These are phyloP conservation scores for Neodidymelliopsis sp. DNA, from an alignment of 2,329 filamentous ascomycete species.

Conservation along the genomic window DNA sequence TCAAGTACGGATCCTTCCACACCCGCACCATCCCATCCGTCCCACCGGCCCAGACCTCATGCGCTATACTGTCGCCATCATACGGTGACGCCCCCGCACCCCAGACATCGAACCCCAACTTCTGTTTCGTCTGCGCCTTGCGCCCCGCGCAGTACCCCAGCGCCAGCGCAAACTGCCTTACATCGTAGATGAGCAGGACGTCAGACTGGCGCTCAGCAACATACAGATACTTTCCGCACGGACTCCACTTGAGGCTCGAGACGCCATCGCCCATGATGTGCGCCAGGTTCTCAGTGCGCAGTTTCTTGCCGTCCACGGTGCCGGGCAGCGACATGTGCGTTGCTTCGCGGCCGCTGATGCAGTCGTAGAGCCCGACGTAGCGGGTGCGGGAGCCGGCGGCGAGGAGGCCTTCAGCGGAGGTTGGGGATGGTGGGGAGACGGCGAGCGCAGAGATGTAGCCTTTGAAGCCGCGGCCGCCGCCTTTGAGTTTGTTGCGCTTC, in stretches of 20 bases:
- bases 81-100: constrained; percentile 37
- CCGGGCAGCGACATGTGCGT: constrained; percentile 59
- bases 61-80: constrained; percentile 31
- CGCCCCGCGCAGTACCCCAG: constrained; percentile 58
- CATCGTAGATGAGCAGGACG: constrained; percentile 65
- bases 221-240: constrained; percentile 65
- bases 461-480: constrained; percentile 60
- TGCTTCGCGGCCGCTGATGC: constrained; percentile 58
- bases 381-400: constrained; percentile 66
- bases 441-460: constrained; percentile 63
- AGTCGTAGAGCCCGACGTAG: constrained; percentile 64
- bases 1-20: constrained; percentile 43
- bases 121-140: constrained; percentile 60
- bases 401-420: constrained; percentile 54
- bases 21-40: constrained; percentile 61
- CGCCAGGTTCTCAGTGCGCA: constrained; percentile 7
- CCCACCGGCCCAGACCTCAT: constrained; percentile 67
- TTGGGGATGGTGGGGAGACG: constrained; percentile 36
- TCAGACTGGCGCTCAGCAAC: constrained; percentile 65
- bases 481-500: constrained; percentile 53
- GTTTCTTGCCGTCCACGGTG: constrained; percentile 16
- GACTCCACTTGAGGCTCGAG: constrained; percentile 64
- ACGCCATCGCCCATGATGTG: constrained; percentile 58
- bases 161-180: constrained; percentile 60
- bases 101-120: constrained; percentile 63